Conservation (phyloP, 164 flowering plant species). For the Vitis riparia region DNA sequence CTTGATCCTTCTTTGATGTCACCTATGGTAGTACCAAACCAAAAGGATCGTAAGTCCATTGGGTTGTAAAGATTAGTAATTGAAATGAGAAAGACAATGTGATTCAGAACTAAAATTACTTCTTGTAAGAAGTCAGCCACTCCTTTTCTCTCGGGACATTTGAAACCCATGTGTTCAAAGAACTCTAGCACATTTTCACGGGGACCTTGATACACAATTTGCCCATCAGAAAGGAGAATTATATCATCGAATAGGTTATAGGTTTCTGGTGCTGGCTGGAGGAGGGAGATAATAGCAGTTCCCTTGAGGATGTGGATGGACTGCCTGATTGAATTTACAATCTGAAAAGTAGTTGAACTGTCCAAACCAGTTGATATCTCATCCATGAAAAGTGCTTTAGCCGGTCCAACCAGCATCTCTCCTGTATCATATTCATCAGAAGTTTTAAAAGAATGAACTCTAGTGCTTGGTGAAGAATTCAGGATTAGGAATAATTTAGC, state of each 20-base stretch:
- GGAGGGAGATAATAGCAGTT: constrained; percentile 57
- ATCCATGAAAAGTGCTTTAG: constrained; percentile 60
- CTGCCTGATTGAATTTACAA: constrained; percentile 48
- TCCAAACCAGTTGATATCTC: constrained; percentile 70
- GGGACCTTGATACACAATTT: constrained; percentile 61
- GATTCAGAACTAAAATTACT: constrained; percentile 23
- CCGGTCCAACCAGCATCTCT: constrained; percentile 70
- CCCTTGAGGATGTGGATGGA: constrained; percentile 48
- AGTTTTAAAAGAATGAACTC: neutral
- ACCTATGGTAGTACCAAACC: constrained; percentile 33
- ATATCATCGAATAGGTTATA: constrained; percentile 58
- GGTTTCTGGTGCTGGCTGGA: constrained; percentile 68
- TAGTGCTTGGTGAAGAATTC: neutral
- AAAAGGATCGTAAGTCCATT: neutral
- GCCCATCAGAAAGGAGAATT: constrained; percentile 53
- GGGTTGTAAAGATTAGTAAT: neutral
- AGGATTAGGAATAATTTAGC: neutral
- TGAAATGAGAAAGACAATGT: no score
- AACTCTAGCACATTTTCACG: constrained; percentile 59
- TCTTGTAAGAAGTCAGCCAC: constrained; percentile 66
- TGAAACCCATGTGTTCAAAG: constrained; percentile 54
- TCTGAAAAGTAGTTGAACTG: constrained; percentile 64
- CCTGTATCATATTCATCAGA: constrained; percentile 22
- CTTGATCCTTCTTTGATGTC: constrained; percentile 76
- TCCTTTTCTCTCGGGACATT: constrained; percentile 61